phyloP scores from a whole-genome alignment of 2,329 filamentous ascomycete species.

The Aspergillus japonicus region DNA sequence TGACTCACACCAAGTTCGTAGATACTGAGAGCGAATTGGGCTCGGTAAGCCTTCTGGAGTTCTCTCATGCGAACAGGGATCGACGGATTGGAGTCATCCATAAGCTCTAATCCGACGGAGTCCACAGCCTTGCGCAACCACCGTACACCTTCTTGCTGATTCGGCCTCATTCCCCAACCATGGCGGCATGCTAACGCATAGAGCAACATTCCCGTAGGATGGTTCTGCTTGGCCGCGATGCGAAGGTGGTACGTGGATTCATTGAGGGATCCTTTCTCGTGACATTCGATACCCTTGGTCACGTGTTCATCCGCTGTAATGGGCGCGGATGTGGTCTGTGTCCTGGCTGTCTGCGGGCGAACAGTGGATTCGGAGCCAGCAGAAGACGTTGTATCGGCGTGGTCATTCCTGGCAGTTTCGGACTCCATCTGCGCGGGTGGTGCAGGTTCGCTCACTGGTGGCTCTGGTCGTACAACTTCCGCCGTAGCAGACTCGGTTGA shows the following conservation, averaged over 20 bases:
- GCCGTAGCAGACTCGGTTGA: background rate
- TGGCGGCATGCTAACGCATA: slow-evolving; percentile 94
- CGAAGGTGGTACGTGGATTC: slow-evolving; percentile 96
- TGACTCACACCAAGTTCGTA: slow-evolving; percentile 96
- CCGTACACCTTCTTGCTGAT: slow-evolving; percentile 82
- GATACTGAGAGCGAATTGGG: slow-evolving; percentile 91
- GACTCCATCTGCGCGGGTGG: slow-evolving; percentile 9
- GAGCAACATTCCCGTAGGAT: slow-evolving; percentile 91
- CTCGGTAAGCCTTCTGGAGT: slow-evolving; percentile 75
- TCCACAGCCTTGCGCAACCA: slow-evolving; percentile 94
- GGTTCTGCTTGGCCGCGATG: slow-evolving; percentile 77
- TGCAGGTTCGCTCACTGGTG: slow-evolving; percentile 9
- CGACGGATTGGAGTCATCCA: slow-evolving; percentile 63
- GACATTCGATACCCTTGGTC: slow-evolving; percentile 82
- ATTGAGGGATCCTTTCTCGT: slow-evolving; percentile 81
- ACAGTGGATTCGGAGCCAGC: slow-evolving; percentile 65
- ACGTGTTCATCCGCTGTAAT: slow-evolving; percentile 75
- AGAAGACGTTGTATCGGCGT: slow-evolving; percentile 52
- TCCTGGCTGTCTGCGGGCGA: slow-evolving; percentile 38
- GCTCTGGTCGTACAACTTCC: slow-evolving; percentile 11
- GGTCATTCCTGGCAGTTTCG: slow-evolving; percentile 21
- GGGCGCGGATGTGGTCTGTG: slow-evolving; percentile 27
- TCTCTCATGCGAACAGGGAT: slow-evolving; percentile 58
- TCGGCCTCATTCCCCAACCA: slow-evolving; percentile 95
- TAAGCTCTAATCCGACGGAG: slow-evolving; percentile 75